These are phyloP conservation scores for Bimuria novae-zelandiae DNA, from an alignment of 2,329 filamentous ascomycete species.

Conservation along the genomic window DNA sequence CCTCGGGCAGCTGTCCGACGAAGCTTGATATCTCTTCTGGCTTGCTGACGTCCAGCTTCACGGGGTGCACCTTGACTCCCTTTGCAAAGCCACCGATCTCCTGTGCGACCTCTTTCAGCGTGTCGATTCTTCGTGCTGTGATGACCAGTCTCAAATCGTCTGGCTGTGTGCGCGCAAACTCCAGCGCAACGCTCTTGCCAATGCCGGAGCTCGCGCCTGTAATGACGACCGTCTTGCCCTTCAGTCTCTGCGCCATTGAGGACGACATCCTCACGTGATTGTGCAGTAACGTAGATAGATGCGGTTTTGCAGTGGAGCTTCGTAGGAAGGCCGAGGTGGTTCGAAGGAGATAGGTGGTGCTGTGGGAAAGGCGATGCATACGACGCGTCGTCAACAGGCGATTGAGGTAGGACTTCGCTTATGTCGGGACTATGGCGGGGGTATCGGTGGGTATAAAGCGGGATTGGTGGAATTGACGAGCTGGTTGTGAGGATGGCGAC, in stretches of 20 bases:
- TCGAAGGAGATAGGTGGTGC: slow-evolving; percentile 21
- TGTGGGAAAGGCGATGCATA: slow-evolving; percentile 26
- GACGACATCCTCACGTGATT: slow-evolving; percentile 64
- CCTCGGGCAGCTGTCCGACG: slow-evolving; percentile 73
- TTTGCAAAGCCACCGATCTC: slow-evolving; percentile 75
- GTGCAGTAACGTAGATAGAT: slow-evolving; percentile 16
- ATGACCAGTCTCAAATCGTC: slow-evolving; percentile 80
- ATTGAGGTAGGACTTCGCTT: neutral
- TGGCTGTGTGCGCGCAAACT: slow-evolving; percentile 87
- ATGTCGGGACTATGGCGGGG: neutral
- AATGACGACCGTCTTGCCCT: slow-evolving; percentile 89
- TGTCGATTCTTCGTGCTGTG: slow-evolving; percentile 84
- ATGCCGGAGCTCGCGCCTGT: slow-evolving; percentile 95
- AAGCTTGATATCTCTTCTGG: slow-evolving; percentile 74
- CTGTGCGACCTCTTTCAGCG: slow-evolving; percentile 73
- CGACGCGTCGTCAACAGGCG: slow-evolving; percentile 15
- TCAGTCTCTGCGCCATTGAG: slow-evolving; percentile 74
- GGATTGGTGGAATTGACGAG: slow-evolving; percentile 1
- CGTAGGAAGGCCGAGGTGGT: slow-evolving; percentile 16
- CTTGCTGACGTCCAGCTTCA: slow-evolving; percentile 86
- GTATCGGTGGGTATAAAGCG: neutral
- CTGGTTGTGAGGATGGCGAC: neutral
- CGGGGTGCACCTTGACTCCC: slow-evolving; percentile 77
- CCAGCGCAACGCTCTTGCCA: slow-evolving; percentile 79
- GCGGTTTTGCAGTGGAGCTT: slow-evolving; percentile 15